phyloP scores from a whole-genome alignment of 2,329 filamentous ascomycete species.

The Apiospora koreana region DNA sequence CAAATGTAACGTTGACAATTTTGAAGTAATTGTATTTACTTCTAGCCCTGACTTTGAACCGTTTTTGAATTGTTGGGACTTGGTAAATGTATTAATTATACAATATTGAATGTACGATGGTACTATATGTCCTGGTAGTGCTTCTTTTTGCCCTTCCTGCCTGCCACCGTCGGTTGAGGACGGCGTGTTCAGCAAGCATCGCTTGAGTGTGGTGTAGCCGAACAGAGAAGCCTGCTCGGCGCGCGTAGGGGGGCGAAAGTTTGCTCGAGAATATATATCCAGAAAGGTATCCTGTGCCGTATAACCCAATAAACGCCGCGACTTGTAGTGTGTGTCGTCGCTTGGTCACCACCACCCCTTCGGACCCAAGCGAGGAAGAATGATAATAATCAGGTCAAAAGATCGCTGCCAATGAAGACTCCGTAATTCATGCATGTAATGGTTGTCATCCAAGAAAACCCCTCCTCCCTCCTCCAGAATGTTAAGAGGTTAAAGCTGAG shows the following conservation, averaged over 20 bases:
- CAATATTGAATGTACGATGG: slow-evolving; percentile 14
- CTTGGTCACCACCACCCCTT: slow-evolving; percentile 1
- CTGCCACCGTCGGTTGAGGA: not conserved
- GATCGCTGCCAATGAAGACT: slow-evolving; percentile 15
- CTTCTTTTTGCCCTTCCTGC: not conserved
- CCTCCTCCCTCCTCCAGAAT: slow-evolving; percentile 9
- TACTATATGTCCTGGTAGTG: slow-evolving; percentile 7
- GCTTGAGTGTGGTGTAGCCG: not conserved
- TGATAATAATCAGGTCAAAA: slow-evolving; percentile 12
- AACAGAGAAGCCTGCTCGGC: slow-evolving; percentile 3
- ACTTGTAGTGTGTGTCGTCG: slow-evolving; percentile 3
- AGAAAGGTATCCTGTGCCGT: slow-evolving; percentile 7
- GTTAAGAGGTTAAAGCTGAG: not conserved
- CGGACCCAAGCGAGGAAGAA: slow-evolving; percentile 9
- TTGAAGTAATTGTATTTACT: not conserved
- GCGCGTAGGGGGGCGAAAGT: not conserved
- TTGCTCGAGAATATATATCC: slow-evolving; percentile 2
- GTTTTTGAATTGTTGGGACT: not conserved
- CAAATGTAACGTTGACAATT: not conserved
- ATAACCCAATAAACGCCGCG: slow-evolving; percentile 5
- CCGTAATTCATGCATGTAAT: slow-evolving; percentile 20
- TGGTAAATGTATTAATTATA: slow-evolving; percentile 14
- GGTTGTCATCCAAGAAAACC: slow-evolving; percentile 15
- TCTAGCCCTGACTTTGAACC: not conserved
- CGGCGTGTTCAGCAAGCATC: not conserved